Percentiles rank a stretch among this genome's conserved stretches.
These are phyloP conservation scores for Malassezia nana DNA, from an alignment of 1,284 basidiomycete genomes.

Conservation along the genomic window DNA sequence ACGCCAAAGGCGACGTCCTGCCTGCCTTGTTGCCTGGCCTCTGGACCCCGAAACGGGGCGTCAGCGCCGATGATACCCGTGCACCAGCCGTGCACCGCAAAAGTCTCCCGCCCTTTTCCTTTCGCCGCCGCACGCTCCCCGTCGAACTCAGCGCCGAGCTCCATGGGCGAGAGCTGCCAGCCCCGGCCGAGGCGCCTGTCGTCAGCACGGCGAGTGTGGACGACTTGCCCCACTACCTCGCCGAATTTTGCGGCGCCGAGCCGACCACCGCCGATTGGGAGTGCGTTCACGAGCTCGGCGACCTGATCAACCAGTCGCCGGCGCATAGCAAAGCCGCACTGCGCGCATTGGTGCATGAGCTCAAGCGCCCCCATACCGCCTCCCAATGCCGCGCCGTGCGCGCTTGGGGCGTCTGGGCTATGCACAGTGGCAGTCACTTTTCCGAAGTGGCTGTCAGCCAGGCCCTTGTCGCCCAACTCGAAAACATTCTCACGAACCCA, in stretches of 20 bases:
- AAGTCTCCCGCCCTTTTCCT: background rate
- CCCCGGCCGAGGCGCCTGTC: background rate
- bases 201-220: background rate
- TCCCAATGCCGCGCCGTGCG: conserved; percentile 13
- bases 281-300: conserved; percentile 12
- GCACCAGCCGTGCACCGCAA: background rate
- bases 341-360: background rate
- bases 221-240: background rate
- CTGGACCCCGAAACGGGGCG: background rate
- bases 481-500: conserved; percentile 3
- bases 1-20: background rate
- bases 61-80: background rate
- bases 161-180: background rate
- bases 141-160: background rate
- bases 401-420: conserved; percentile 14
- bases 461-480: background rate
- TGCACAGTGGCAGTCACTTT: conserved; percentile 1
- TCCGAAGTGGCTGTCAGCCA: conserved; percentile 1
- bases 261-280: conserved; percentile 3
- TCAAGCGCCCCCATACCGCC: background rate
- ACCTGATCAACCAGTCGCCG: background rate
- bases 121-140: background rate
- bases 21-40: background rate
- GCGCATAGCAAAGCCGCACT: conserved; percentile 10
- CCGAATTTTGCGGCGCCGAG: conserved; percentile 2